Base-by-base conservation (phyloP, 2,329 filamentous ascomycete genomes). In the Talaromyces atroroseus region DNA sequence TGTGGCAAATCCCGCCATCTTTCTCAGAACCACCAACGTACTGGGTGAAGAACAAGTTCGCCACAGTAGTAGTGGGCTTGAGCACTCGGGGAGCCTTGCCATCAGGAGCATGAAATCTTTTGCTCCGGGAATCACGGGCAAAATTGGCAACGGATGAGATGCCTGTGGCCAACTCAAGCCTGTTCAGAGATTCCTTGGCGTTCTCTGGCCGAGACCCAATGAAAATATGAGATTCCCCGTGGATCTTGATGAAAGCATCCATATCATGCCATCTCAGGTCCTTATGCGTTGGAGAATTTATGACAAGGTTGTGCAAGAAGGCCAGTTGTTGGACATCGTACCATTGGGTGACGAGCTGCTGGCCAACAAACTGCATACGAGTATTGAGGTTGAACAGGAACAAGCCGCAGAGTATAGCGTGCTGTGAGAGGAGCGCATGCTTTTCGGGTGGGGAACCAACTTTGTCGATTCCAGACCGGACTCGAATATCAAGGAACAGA, bases 141-240 rank as follows among this genome's bases (percentile, higher is more conserved):
- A 68, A 67, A n/a, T 60, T 64, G 40, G 29, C 47, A 36, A 62
- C 24, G 38, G 58, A 68, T 14, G 65, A 66, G 16, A 65, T 62
- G 21, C 66, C 67, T 11, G 63, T 65, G 48, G 63, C 65, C 48
- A 68, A 47, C 56, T 67, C 58, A 36, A 69, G 63, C 50, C 65
- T 49, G 20, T 68, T 65, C 38, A 67, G 51, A 2, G 65, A 68
- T 54, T 69, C 64, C 2, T 7, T 49, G 10, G 61, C 62, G 29
- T 66, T 62, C 45, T 66, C 67, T 36, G 66, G 67, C 40, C 65
- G 62, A 2, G 61, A 58, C 26, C 67, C 64, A 44, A 68, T 52
- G 52, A 69, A 68, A 20, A 69, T 67, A 54, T 64, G 61, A 58
- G 61, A 63, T 42, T 68, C 64, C 42, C 66, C 63, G 55, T 69